Evolutionary conservation across 2,329 filamentous ascomycete genomes (phyloP), one percentile per base, ranked within the genome.

Genomic region (Fusarium nygamai): DNA sequence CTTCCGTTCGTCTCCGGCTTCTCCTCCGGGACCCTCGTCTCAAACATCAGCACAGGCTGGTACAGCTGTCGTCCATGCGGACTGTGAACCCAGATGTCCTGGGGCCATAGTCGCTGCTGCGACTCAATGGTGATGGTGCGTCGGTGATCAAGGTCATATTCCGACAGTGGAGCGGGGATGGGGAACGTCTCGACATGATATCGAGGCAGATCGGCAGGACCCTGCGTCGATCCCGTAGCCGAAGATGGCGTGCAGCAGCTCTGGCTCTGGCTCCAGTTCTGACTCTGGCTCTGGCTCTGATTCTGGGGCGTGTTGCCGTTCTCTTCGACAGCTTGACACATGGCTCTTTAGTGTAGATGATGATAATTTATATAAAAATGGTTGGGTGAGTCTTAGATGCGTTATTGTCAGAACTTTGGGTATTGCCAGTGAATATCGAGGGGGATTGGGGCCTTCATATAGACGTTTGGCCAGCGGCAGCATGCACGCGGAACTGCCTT

Each of bases 31-130:
- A 19, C 34, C 3, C 6, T 2, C 8, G 24, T 39, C 17, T 27
- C 22, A 41, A 50, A 36, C 31, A 29, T 41, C 17, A 44, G 7
- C 6, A 41, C 39, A 8, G 70, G 69, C 27, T 75, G 73, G 17
- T 75, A 75, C 17, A 75, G 62, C 24, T 71, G 69, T 13, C 65
- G 66, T 2, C 53, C 62, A 8, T 36, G 46, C 3, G 70, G 70
- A 29, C 46, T 59, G 29, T 73, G 29, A n/a, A 75, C 44, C 73
- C 73, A 75, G 20, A 75, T 71, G 27, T 75, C 73, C 47, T 75
- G 66, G 0, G 73, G 73, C 44, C 57, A 73, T 6, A 51, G 38
- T 3, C 46, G 38, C 17, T 48, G 64, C 20, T 65, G 41, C 0
- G 65, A 61, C 8, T 61, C 27, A 12, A 73, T 60, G 3, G 44